phyloP scores from a whole-genome alignment of 257 asterid species.

The Plectranthus barbatus region DNA sequence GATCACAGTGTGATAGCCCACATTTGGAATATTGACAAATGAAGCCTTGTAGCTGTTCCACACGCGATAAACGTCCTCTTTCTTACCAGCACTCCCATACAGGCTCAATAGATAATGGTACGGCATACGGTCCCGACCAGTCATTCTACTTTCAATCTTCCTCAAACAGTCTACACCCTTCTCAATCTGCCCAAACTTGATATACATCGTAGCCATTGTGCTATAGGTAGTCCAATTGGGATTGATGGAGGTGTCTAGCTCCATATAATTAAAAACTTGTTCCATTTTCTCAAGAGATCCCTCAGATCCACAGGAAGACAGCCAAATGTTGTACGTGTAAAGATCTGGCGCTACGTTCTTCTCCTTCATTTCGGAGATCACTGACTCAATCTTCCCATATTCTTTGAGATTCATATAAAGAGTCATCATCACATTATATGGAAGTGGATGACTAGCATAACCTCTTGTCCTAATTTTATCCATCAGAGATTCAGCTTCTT shows the following conservation, averaged over 20 bases:
- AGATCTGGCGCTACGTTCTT: conserved; percentile 44
- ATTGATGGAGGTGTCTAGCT: conserved; percentile 40
- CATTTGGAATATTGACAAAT: conserved; percentile 46
- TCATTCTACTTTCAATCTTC: conserved; percentile 53
- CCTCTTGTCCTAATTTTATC: conserved; percentile 50
- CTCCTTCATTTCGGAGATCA: conserved; percentile 60
- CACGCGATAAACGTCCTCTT: conserved; percentile 62
- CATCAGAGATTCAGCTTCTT: conserved; percentile 73
- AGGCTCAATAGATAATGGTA: conserved; percentile 73
- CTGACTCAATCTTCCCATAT: conserved; percentile 43
- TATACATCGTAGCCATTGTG: conserved; percentile 75
- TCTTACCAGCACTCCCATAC: conserved; percentile 64
- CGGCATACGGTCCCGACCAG: conserved; percentile 60
- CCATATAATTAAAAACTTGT: conserved; percentile 52
- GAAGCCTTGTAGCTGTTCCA: conserved; percentile 68
- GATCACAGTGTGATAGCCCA: conserved; percentile 65
- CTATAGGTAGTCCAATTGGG: conserved; percentile 88
- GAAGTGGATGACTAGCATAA: conserved; percentile 53
- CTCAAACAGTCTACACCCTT: conserved; percentile 62
- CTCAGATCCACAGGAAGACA: conserved; percentile 49
- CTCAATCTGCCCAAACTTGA: conserved; percentile 39
- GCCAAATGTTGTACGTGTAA: conserved; percentile 83
- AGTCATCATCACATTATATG: conserved; percentile 85
- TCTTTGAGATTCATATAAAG: conserved; percentile 65
- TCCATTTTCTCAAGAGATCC: conserved; percentile 69